These are phyloP conservation scores for Blastobotrys aristatus DNA, from an alignment of 1,139 yeast genomes.

Conservation along the genomic window DNA sequence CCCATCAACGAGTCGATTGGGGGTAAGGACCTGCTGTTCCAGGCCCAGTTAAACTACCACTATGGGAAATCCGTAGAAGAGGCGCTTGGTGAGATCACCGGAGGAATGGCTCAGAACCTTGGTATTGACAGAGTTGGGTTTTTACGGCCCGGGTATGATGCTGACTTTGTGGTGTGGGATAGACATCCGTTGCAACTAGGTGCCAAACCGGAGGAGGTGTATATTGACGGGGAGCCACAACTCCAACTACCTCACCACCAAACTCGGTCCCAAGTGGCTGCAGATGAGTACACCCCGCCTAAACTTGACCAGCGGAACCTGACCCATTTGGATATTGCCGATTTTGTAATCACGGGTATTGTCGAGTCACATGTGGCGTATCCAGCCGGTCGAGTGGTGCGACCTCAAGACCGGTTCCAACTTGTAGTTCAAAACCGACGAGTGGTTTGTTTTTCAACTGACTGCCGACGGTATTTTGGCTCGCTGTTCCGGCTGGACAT, in stretches of 20 bases:
- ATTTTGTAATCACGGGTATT: constrained; percentile 6
- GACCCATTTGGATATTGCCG: neutral
- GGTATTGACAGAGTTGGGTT: constrained; percentile 16
- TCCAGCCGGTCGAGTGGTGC: constrained; percentile 5
- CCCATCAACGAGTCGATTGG: constrained; percentile 1
- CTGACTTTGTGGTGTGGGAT: constrained; percentile 20
- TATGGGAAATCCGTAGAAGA: neutral
- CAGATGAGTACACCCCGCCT: constrained; percentile 1
- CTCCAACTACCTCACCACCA: neutral
- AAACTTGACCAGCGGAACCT: neutral
- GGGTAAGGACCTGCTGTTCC: constrained; percentile 7
- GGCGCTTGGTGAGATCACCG: constrained; percentile 18
- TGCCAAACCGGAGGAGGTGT: constrained; percentile 18
- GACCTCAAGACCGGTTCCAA: constrained; percentile 11
- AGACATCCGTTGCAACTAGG: constrained; percentile 18
- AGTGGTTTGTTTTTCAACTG: constrained; percentile 8
- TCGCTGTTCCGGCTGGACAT: neutral
- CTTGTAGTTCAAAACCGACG: constrained; percentile 1
- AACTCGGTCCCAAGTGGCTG: neutral
- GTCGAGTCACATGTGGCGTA: constrained; percentile 9
- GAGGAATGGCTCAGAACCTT: constrained; percentile 16
- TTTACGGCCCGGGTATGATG: constrained; percentile 18
- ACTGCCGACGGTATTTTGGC: constrained; percentile 11
- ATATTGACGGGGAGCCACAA: constrained; percentile 15
- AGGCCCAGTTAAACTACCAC: constrained; percentile 8